These are phyloP conservation scores for Trichomonas vaginalis DNA, from an alignment of 208 protist genomes.

Conservation along the genomic window DNA sequence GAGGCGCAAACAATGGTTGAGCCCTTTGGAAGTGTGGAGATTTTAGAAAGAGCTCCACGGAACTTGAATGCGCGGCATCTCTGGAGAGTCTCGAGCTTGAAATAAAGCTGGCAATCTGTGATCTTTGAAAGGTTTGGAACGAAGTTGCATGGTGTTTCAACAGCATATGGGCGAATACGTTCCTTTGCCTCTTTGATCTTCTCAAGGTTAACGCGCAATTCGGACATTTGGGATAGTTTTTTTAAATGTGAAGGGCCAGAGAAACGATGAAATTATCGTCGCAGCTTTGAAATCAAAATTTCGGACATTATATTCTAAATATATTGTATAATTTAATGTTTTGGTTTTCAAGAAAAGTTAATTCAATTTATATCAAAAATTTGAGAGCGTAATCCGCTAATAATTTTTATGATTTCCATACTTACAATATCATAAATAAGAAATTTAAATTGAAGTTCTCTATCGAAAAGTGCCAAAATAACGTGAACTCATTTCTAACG, in stretches of 20 bases:
- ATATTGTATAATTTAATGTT: no score
- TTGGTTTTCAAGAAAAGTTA: no score
- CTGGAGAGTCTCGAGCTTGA: slow-evolving; percentile 51
- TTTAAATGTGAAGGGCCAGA: neutral
- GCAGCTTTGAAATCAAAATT: neutral
- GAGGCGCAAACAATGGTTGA: slow-evolving; percentile 56
- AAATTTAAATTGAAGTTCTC: no score
- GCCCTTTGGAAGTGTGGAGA: slow-evolving; percentile 37
- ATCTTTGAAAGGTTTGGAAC: slow-evolving; percentile 28
- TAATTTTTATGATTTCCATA: no score
- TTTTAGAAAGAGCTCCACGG: slow-evolving; percentile 54
- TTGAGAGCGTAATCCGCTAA: no score
- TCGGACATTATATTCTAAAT: no score
- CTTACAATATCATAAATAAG: no score
- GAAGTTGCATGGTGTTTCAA: slow-evolving; percentile 41
- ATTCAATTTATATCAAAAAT: no score
- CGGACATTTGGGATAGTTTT: no score
- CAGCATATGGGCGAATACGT: neutral
- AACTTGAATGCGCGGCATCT: slow-evolving; percentile 51
- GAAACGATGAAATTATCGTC: neutral
- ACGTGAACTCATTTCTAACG: no score
- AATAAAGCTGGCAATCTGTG: slow-evolving; percentile 22
- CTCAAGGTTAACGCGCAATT: neutral
- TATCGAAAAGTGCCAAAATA: no score
- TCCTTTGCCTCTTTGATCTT: neutral